Base-by-base conservation (phyloP, 345 rosid genomes). In the Bruguiera parviflora region DNA sequence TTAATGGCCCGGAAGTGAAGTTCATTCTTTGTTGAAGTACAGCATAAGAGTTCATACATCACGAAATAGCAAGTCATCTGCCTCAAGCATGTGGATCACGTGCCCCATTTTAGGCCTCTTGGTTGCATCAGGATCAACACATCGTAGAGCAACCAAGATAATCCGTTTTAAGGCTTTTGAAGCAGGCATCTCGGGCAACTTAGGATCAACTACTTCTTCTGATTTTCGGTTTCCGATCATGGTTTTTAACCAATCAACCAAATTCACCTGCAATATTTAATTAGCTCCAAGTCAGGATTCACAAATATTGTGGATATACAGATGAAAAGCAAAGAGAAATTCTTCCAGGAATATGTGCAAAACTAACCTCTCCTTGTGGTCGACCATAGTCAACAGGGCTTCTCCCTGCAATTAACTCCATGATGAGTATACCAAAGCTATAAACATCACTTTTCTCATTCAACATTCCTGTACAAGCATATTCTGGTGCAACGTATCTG, bases 21-120 rank as follows among this genome's bases (percentile, higher is more conserved):
- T 68, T 43, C 33, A 18, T 25, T 35, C 25, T 28, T 9, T 15
- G 53, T 71, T 28, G 1, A 6, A 46, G 63, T 31, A 65, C 31
- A 18, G 59, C 63, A 65, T 43, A 52, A 59, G 21, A 57, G 67
- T 24, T 75, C 87, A 31, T 85, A 91, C 98, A 70, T 94, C 91
- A 32, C 79, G 90, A 77, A 81, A 82, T 77, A 91, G 79, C 78
- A 94, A 73, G 79, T 91, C 92, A 74, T 94, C 98, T 9, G 96
- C 92, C 83, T 91, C 98, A n/a, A 94, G 96, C 98, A 91, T 91
- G 86, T 94, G 98, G 78, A 94, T 88, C 52, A 94, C 85, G 69
- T 94, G 89, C 56, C 96, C 97, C 97, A 94, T 94, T 81, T 89
- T 94, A 57, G 98, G 98, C 73, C 98, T 86, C 79, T 89, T 94